Conservation (phyloP, 208 protist species). For the Entamoeba dispar region DNA sequence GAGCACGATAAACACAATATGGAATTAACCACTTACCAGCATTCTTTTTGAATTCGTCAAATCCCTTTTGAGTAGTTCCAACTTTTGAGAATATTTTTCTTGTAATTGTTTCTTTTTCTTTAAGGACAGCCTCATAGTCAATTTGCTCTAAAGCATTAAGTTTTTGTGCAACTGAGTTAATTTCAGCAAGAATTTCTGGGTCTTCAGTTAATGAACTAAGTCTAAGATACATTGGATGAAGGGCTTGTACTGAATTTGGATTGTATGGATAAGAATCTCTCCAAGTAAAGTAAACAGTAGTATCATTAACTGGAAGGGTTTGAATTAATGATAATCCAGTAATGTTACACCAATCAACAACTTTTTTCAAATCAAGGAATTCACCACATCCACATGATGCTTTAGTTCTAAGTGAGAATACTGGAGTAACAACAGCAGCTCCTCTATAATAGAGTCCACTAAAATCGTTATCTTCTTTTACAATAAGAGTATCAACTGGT, state of each 20-base stretch:
- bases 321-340: conserved; percentile 38
- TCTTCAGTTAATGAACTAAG: conserved; percentile 19
- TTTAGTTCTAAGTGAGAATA: conserved; percentile 43
- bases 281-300: conserved; percentile 27
- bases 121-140: conserved; percentile 31
- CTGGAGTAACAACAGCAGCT: conserved; percentile 37
- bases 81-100: not conserved
- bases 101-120: not conserved
- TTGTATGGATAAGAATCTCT: conserved; percentile 49
- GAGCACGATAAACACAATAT: not conserved
- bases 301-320: conserved; percentile 49
- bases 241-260: conserved; percentile 39
- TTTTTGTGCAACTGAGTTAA: not conserved
- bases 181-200: conserved; percentile 7
- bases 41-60: not conserved
- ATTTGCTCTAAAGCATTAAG: not conserved
- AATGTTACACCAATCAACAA: conserved; percentile 24
- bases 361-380: conserved; percentile 39
- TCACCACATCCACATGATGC: conserved; percentile 45
- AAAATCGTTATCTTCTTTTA: not conserved
- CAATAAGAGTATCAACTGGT: not conserved
- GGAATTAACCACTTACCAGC: not conserved
- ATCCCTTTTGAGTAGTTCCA: not conserved
- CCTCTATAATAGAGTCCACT: not conserved
- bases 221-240: conserved; percentile 49